Base-by-base conservation (phyloP, 192 early-diverging fungal species). In the Anaeromyces robustus region DNA sequence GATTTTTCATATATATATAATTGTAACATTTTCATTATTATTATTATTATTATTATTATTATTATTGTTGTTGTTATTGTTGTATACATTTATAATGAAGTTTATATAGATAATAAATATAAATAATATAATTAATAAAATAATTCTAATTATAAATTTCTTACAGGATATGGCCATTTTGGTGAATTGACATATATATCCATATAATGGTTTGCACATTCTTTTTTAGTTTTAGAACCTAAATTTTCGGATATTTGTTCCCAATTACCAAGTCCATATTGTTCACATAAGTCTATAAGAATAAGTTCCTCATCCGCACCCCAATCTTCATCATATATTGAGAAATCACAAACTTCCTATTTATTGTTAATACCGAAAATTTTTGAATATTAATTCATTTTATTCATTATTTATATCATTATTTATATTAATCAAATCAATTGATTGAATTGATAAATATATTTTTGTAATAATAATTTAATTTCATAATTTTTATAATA, bases 261-360 rank as follows among this genome's bases (percentile, higher is more conserved):
- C 96, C 96, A 99, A 87, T 98, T 98, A 37, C 98, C 98, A 80
- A 98, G 90, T 29, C 98, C 98, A 86, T 92, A 95, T 83, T 94
- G 90, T 85, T 96, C 93, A 77, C 95, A 88, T 12, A 92, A 94
- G 80, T 98, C 95, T 59, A 98, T 94, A 81, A 99, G 87, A 80
- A 95, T 82, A 77, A 98, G 87, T 87, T 99, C 98, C 82, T 99
- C 98, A 78, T 98, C 95, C 9, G 96, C 98, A 77, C 92, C 93
- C 98, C 98, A 99, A 80, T 95, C 91, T 28, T 88, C 86, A 26
- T 94, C 92, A 83, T 96, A 97, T 52, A 99, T 93, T 12, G 96
- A 94, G 84, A 96, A 98, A 80, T 90, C 91, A 78, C 93, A 92
- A 43, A 89, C 90, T 85, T 94, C 94, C 91, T 92, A 77, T 30